Conservation (phyloP, 768 basidiomycete species). For the Pisolithus tinctorius region DNA sequence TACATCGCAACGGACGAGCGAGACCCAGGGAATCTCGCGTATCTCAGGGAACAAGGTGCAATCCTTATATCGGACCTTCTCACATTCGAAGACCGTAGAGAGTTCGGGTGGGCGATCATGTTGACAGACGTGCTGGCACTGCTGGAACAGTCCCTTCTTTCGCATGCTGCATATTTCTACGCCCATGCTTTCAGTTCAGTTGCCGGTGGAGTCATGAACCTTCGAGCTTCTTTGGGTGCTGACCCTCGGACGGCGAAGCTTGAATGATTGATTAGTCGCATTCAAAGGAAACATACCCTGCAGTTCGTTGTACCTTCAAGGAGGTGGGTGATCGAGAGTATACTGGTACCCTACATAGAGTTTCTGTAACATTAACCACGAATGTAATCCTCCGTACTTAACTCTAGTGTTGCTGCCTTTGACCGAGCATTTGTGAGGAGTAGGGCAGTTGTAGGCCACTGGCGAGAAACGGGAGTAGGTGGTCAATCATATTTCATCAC, state of each 20-base stretch:
- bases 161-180: slow-evolving; percentile 35
- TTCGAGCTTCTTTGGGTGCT: slow-evolving; percentile 33
- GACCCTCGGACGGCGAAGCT: slow-evolving; percentile 35
- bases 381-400: too few relatives aligned
- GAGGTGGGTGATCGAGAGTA: too few relatives aligned
- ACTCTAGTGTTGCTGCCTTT: too few relatives aligned
- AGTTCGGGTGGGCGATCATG: slow-evolving; percentile 36
- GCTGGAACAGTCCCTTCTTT: slow-evolving; percentile 35
- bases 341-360: too few relatives aligned
- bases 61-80: slow-evolving; percentile 36
- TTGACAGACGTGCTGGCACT: slow-evolving; percentile 37
- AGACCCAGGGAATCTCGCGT: slow-evolving; percentile 22
- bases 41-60: slow-evolving; percentile 30
- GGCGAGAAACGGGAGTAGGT: too few relatives aligned
- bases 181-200: slow-evolving; percentile 35
- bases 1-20: slow-evolving; percentile 41
- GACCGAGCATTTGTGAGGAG: too few relatives aligned
- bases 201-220: slow-evolving; percentile 35
- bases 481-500: too few relatives aligned
- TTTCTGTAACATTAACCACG: too few relatives aligned
- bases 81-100: slow-evolving; percentile 33
- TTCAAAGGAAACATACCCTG: too few relatives aligned
- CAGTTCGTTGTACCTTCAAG: too few relatives aligned
- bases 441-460: too few relatives aligned
- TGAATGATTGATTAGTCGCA: slow-evolving; percentile 16